Evolutionary conservation across 176 grass and related monocot genomes (phyloP).

Genomic region (Oryza glumipatula): DNA sequence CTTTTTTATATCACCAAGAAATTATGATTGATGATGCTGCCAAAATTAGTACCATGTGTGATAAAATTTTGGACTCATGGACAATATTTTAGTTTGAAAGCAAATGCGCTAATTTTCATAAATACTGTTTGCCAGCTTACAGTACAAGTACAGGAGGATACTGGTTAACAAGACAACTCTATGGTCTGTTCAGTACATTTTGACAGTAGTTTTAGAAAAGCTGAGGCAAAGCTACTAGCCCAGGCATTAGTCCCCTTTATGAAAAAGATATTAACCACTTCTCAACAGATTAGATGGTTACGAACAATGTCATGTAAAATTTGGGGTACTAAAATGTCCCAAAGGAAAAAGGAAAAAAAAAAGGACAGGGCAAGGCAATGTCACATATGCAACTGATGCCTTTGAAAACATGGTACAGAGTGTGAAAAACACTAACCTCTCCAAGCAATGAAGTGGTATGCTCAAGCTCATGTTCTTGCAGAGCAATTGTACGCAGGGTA

Average conservation of each 20-base stretch:
- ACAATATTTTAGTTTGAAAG: background rate
- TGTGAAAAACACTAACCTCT: conserved; percentile 52
- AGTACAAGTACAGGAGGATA: background rate
- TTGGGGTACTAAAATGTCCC: background rate
- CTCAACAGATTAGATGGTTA: conserved; percentile 23
- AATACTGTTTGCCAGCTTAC: background rate
- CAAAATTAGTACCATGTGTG: background rate
- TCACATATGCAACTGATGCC: background rate
- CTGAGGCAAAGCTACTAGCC: background rate
- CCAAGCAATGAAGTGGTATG: conserved; percentile 61
- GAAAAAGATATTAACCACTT: background rate
- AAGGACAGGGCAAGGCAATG: background rate
- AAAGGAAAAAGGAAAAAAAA: background rate
- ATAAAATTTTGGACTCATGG: background rate
- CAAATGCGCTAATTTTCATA: background rate
- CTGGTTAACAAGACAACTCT: background rate
- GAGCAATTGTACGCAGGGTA: conserved; percentile 77
- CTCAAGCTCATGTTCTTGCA: conserved; percentile 86
- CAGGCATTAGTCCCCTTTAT: background rate
- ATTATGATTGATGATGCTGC: background rate
- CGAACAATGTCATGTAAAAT: background rate
- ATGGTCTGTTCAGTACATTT: background rate
- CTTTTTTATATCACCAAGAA: background rate
- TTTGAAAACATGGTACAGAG: background rate
- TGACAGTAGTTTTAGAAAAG: background rate